Conservation (phyloP, 1,284 basidiomycete species). For the Ceraceosorus guamensis region DNA sequence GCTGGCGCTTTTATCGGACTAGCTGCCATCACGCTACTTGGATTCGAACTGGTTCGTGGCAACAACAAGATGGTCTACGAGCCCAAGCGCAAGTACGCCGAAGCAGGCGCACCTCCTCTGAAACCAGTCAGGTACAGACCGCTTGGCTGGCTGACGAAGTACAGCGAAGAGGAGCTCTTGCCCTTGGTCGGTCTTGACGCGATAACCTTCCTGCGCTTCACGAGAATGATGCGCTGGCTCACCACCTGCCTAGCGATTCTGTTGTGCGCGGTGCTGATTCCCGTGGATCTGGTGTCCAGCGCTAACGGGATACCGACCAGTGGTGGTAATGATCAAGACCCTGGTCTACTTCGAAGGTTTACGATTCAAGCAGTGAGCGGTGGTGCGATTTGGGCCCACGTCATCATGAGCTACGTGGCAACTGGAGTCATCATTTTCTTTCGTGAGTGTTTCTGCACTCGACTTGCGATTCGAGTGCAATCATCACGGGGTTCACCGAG, state of each 20-base stretch:
- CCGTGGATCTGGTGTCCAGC: conserved; percentile 57
- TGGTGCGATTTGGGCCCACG: conserved; percentile 41
- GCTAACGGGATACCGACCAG: conserved; percentile 10
- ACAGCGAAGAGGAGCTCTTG: conserved; percentile 78
- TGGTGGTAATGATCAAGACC: too few species aligned
- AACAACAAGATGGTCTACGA: conserved; percentile 63
- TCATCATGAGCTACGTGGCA: conserved; percentile 42
- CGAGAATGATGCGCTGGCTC: conserved; percentile 65
- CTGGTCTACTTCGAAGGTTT: conserved; percentile 29
- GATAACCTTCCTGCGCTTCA: conserved; percentile 82
- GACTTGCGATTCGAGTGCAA: neutral
- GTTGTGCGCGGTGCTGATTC: conserved; percentile 68
- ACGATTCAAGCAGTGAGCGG: conserved; percentile 42
- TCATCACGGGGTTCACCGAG: conserved; percentile 16
- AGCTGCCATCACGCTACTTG: conserved; percentile 26
- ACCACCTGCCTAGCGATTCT: conserved; percentile 49
- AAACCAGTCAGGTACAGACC: conserved; percentile 10
- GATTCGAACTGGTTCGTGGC: conserved; percentile 38
- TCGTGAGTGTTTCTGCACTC: conserved; percentile 9
- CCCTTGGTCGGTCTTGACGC: conserved; percentile 86
- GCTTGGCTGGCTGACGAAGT: conserved; percentile 63
- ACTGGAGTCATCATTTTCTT: conserved; percentile 34
- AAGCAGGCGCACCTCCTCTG: conserved; percentile 63
- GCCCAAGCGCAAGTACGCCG: conserved; percentile 76
- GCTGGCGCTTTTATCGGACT: conserved; percentile 27